phyloP scores from a whole-genome alignment of 805 yeast genomes.

The Candida vaughaniae region DNA sequence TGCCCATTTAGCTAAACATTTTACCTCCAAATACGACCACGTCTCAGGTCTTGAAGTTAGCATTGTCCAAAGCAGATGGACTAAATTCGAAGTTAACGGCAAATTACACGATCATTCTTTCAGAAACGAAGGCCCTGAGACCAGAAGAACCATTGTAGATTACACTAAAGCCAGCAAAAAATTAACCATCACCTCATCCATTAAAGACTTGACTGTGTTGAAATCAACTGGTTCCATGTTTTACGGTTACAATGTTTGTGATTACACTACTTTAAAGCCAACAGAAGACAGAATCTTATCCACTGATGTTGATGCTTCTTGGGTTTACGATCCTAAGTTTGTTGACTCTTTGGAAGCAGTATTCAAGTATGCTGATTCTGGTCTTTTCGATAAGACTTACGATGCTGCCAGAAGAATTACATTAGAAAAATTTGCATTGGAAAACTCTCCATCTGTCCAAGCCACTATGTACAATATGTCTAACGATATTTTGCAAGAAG shows the following conservation, averaged over 20 bases:
- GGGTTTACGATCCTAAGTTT: constrained; percentile 60
- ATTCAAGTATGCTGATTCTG: constrained; percentile 51
- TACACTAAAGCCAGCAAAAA: constrained; percentile 51
- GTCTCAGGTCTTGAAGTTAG: constrained; percentile 68
- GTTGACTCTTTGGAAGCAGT: constrained; percentile 52
- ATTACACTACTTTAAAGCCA: constrained; percentile 83
- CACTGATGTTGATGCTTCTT: constrained; percentile 75
- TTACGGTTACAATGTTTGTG: constrained; percentile 82
- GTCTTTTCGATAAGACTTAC: constrained; percentile 65
- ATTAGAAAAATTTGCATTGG: constrained; percentile 74
- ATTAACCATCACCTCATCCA: constrained; percentile 60
- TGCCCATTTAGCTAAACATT: constrained; percentile 79
- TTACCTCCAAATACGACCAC: constrained; percentile 72
- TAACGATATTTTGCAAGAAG: constrained; percentile 60
- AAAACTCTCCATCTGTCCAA: constrained; percentile 91
- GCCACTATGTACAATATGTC: constrained; percentile 96
- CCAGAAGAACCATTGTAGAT: constrained; percentile 57
- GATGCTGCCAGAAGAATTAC: constrained; percentile 66
- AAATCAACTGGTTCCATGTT: constrained; percentile 93
- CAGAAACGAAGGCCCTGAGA: constrained; percentile 80
- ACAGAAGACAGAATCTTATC: constrained; percentile 83
- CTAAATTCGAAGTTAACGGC: constrained; percentile 72
- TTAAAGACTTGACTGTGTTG: constrained; percentile 78
- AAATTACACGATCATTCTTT: constrained; percentile 81
- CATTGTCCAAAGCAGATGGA: constrained; percentile 77